phyloP scores from a whole-genome alignment of 306 rosid genomes.

The Carpinus fangiana region DNA sequence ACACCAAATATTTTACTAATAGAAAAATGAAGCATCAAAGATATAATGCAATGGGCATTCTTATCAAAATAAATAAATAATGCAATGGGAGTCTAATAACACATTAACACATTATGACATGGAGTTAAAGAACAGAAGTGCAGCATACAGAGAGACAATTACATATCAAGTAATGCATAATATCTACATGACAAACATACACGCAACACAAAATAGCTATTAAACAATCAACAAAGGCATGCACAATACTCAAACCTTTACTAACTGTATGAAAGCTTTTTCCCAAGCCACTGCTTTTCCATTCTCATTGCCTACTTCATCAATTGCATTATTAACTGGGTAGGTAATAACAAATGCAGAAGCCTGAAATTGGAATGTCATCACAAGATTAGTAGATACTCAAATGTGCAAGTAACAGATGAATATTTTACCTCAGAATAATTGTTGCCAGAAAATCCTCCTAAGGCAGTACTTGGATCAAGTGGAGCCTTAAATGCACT shows the following conservation, averaged over 20 bases:
- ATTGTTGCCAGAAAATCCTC: conserved; percentile 91
- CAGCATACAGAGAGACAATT: conserved; percentile 21
- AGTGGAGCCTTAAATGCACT: conserved; percentile 97
- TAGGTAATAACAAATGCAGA: conserved; percentile 86
- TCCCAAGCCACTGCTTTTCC: conserved; percentile 89
- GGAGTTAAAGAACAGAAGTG: not conserved
- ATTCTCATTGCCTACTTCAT: conserved; percentile 72
- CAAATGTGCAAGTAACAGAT: conserved; percentile 21
- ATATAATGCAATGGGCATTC: not conserved
- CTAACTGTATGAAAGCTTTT: conserved; percentile 77
- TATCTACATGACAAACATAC: conserved; percentile 25
- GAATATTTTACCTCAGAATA: conserved; percentile 70
- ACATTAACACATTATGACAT: not conserved
- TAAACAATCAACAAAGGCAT: conserved; percentile 8
- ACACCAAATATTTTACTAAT: not conserved
- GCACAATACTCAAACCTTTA: conserved; percentile 60
- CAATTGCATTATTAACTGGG: conserved; percentile 87
- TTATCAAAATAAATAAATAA: not conserved
- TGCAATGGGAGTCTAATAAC: not conserved
- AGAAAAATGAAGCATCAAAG: not conserved
- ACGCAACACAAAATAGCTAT: conserved; percentile 22
- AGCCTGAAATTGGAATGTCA: conserved; percentile 62
- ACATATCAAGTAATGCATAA: not conserved
- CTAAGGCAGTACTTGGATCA: conserved; percentile 87
- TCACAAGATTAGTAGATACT: conserved; percentile 29